Evolutionary conservation across 2,329 filamentous ascomycete species (phyloP).

Genomic region (Colletotrichum euphorbiae): DNA sequence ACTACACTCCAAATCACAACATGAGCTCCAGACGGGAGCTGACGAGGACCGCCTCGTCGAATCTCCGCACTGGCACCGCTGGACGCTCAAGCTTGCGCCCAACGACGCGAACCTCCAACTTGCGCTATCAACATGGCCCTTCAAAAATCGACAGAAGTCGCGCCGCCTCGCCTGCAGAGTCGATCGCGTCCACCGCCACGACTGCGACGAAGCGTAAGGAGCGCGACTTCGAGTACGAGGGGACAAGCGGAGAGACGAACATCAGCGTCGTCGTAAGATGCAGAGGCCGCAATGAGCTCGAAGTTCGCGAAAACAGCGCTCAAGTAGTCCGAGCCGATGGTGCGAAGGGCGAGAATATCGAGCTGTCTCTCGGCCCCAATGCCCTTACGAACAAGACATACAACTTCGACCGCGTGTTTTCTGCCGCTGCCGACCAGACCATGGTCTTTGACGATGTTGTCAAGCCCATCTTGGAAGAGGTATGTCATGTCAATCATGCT

Average conservation of each 20-base stretch:
- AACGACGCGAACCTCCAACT: conserved; percentile 36
- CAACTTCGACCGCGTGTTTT: conserved; percentile 97
- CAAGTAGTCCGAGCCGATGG: conserved; percentile 91
- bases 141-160: conserved; percentile 51
- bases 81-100: conserved; percentile 33
- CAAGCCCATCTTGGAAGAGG: conserved; percentile 91
- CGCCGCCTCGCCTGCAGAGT: conserved; percentile 77
- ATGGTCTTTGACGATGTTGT: conserved; percentile 98
- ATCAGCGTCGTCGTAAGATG: conserved; percentile 98
- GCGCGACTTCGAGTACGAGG: conserved; percentile 80
- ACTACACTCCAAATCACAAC: not conserved
- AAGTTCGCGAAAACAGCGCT: conserved; percentile 93
- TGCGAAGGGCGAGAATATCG: conserved; percentile 85
- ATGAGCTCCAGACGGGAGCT: conserved; percentile 42
- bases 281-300: conserved; percentile 90
- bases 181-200: conserved; percentile 70
- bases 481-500: conserved; percentile 53
- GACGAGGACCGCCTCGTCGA: conserved; percentile 37
- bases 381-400: conserved; percentile 96
- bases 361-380: conserved; percentile 91
- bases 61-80: conserved; percentile 32
- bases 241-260: conserved; percentile 83
- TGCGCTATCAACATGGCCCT: conserved; percentile 36
- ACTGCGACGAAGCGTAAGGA: conserved; percentile 85
- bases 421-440: conserved; percentile 89